Evolutionary conservation across 2,329 filamentous ascomycete species (phyloP).

Genomic region (Calonectria hawksworthii): DNA sequence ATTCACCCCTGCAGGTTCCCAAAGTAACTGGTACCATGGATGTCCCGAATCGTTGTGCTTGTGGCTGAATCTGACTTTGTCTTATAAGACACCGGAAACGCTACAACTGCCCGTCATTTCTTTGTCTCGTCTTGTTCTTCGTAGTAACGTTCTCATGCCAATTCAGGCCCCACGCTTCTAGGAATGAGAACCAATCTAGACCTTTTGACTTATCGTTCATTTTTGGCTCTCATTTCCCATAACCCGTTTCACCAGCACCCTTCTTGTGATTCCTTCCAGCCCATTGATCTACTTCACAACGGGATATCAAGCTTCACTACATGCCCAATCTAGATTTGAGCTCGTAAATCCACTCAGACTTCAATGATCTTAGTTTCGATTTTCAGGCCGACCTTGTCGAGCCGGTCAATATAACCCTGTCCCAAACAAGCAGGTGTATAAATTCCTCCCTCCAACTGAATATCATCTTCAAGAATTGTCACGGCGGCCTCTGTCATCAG

Average conservation of each 20-base stretch:
- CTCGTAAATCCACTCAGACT: constrained; percentile 11
- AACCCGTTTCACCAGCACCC: not conserved
- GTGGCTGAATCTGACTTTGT: not conserved
- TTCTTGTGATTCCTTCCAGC: no score
- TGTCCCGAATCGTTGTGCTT: not conserved
- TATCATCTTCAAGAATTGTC: constrained; percentile 74
- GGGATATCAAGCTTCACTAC: not conserved
- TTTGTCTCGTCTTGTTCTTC: not conserved
- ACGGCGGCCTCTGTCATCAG: constrained; percentile 75
- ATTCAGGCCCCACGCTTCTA: not conserved
- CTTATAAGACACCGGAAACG: not conserved
- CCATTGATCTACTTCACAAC: not conserved
- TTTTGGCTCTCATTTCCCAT: not conserved
- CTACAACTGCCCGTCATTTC: not conserved
- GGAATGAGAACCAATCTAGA: not conserved
- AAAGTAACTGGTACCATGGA: not conserved
- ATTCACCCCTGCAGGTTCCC: not conserved
- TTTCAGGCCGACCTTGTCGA: constrained; percentile 73
- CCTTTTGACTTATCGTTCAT: not conserved
- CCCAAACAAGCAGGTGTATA: constrained; percentile 81
- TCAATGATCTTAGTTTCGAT: constrained; percentile 66
- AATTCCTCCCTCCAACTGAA: constrained; percentile 74
- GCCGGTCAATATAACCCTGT: constrained; percentile 73
- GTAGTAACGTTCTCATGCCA: not conserved
- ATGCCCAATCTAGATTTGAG: not conserved